Conservation (phyloP, 257 asterid species). For the Ajuga chamaepitys region DNA sequence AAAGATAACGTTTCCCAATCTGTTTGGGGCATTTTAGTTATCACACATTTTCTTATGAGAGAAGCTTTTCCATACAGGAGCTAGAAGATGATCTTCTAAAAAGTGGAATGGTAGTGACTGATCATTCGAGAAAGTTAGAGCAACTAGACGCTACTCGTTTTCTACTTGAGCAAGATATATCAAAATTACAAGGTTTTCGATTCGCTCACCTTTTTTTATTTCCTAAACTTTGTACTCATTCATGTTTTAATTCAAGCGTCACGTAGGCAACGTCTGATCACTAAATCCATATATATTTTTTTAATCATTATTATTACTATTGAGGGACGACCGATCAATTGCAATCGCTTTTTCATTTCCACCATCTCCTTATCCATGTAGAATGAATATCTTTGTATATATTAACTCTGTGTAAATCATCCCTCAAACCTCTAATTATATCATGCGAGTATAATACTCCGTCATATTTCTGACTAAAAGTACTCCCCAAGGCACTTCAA, state of each 20-base stretch:
- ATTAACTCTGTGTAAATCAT: too few relatives aligned
- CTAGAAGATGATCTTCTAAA: constrained; percentile 30
- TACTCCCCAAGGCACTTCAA: too few relatives aligned
- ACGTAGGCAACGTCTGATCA: not conserved
- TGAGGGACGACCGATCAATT: too few relatives aligned
- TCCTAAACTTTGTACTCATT: not conserved
- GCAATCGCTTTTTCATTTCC: too few relatives aligned
- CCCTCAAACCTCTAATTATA: not conserved
- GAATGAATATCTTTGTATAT: not conserved
- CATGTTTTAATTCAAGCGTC: not conserved
- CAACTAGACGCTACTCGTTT: not conserved
- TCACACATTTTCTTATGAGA: constrained; percentile 9
- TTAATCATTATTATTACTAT: not conserved
- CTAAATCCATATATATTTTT: not conserved
- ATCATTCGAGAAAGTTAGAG: constrained; percentile 11
- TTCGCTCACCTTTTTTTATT: not conserved
- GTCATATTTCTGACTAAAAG: too few relatives aligned
- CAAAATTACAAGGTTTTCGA: constrained; percentile 40
- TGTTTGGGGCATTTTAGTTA: not conserved
- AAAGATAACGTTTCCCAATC: not conserved
- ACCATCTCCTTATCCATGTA: not conserved
- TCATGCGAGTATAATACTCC: not conserved
- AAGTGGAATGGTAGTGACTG: not conserved
- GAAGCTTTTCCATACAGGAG: constrained; percentile 19
- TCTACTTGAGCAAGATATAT: constrained; percentile 12